Evolutionary conservation across 2,329 filamentous ascomycete species (phyloP), one percentile per base, ranked within the genome.

Genomic region (Chaetomium olivaceum): DNA sequence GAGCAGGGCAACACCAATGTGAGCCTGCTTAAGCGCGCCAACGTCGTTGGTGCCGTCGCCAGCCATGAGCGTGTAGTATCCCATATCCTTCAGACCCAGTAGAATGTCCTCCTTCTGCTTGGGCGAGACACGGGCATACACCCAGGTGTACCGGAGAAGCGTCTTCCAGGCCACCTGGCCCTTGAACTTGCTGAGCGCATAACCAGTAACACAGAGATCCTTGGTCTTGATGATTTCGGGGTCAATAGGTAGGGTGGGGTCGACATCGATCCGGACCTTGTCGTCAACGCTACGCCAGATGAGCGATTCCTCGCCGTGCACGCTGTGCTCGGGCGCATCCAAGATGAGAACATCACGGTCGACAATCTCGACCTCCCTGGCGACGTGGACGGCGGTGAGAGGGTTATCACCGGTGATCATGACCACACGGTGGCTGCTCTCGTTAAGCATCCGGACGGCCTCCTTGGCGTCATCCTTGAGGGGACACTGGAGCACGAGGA

Each of bases 371-470:
- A 99, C 95, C 77, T 97, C 90, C 68, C 90, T 89, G 19, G 95
- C 95, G 64, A 99, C 95, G 75, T 99, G 94, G 12, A 97, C 92
- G 70, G 95, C 95, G 50, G 95, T 99, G 61, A 99, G 85, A 14
- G 95, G 94, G 77, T 99, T 99, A 78, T 99, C 95, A 76, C 95
- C 95, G 67, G 95, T 99, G 71, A 99, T 99, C 95, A 99, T 99
- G 72, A 99, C 91, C 56, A 97, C 93, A 72, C 95, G 92, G 78
- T 99, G 95, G 80, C 93, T 98, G 79, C 94, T 98, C 82, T 99
- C 95, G 76, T 97, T 99, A 72, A 99, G 85, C 92, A 98, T 97
- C 70, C 91, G 92, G 50, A 99, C 92, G 48, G 95, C 89, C 76
- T 95, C 89, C 79, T 96, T 91, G 56, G 95, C 95, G 77, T 99